Evolutionary conservation across 495 filamentous ascomycete species (phyloP), one percentile per base, ranked within the genome.

Genomic region (Neurospora sp.): DNA sequence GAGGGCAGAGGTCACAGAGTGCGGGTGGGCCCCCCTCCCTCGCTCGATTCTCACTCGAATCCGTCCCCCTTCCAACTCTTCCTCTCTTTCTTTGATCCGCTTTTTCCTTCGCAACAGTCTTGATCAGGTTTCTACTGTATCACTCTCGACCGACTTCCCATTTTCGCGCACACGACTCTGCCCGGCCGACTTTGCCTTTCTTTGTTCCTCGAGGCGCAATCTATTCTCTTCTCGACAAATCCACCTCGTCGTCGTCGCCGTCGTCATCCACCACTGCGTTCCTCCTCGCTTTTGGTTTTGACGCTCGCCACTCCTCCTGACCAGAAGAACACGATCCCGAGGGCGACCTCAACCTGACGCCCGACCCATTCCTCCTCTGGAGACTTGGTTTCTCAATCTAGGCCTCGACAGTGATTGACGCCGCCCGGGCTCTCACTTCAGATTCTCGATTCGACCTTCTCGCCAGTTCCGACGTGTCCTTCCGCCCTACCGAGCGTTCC

Each of bases 151-250:
- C 68, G 72, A 75, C 65, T 78, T 70, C 31, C 71, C 75, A 71
- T 75, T 71, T 39, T 75, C 70, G 71, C 75, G 61, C 74, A 71
- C 70, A 70, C 71, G 38, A 75, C 47, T 68, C 70, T 41, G 44
- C 53, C 72, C 74, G 38, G 68, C 70, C 74, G 73, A 75, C 75
- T 75, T 72, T 72, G 68, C 70, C 37, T 72, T 68, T 70, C 78
- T 78, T 81, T 81, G 80, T 79, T 35, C 75, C 73, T 77, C 78
- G 76, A 80, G 76, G 74, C 80, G 74, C 79, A 76, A 75, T 74
- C 71, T 39, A 7, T 31, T 59, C 47, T 39, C 31, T 31, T 44
- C 71, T 42, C 71, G 68, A 44, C 35, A 45, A 70, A 37, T 45
- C 68, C 68, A n/a, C 37, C 38, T 38, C 44, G 10, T 70, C 68